Evolutionary conservation across 2,329 filamentous ascomycete species (phyloP).

Genomic region (Diplodia scrobiculata): DNA sequence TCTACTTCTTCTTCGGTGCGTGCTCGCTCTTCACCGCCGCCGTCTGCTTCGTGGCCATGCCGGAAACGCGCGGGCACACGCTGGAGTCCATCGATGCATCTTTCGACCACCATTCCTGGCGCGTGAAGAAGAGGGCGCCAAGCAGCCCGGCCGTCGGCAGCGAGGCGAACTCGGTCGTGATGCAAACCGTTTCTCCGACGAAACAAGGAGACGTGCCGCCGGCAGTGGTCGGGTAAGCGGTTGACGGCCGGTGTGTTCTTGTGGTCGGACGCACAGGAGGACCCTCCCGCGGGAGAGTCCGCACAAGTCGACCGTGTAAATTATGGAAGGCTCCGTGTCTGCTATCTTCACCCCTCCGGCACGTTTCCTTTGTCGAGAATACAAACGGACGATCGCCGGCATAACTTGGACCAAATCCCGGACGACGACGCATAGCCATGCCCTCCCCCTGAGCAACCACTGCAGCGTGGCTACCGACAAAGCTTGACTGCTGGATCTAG

Average conservation of each 20-base stretch:
- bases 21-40: conserved; percentile 34
- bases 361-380: neutral
- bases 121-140: neutral
- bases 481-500: neutral
- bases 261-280: neutral
- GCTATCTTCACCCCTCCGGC: neutral
- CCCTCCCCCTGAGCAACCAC: neutral
- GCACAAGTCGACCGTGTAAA: neutral
- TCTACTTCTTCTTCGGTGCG: conserved; percentile 42
- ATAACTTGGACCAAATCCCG: neutral
- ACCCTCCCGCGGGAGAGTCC: conserved; percentile 4
- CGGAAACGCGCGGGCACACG: conserved; percentile 53
- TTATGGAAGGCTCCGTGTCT: neutral
- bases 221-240: no score
- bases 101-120: conserved; percentile 42
- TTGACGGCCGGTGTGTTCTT: neutral
- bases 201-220: neutral
- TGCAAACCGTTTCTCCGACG: conserved; percentile 1
- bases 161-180: conserved; percentile 12
- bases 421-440: neutral
- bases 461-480: neutral
- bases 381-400: conserved; percentile 13
- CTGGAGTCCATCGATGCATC: conserved; percentile 56
- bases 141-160: neutral
- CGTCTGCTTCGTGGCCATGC: conserved; percentile 50